A percentile compares a stretch with the other conserved stretches of the same genome.
These are phyloP conservation scores for Kodamaea suecica DNA, from an alignment of 1,139 yeast genomes.

Conservation along the genomic window DNA sequence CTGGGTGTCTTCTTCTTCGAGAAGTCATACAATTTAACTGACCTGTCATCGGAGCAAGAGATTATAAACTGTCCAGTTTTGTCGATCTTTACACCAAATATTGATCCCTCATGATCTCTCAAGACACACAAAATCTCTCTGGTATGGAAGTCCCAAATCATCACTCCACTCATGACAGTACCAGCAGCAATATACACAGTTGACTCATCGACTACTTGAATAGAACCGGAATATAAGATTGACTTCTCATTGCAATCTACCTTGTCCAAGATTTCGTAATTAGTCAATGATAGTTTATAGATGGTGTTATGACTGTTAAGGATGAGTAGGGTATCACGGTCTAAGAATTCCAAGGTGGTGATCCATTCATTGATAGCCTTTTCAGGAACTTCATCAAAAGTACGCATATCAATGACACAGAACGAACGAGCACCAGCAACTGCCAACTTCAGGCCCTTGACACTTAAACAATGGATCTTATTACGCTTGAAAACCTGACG, in stretches of 20 bases:
- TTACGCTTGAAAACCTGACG: slow-evolving; percentile 59
- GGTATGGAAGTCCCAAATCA: slow-evolving; percentile 64
- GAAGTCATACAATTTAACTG: slow-evolving; percentile 73
- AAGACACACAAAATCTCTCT: slow-evolving; percentile 52
- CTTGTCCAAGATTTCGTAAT: slow-evolving; percentile 31
- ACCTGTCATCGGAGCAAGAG: slow-evolving; percentile 92
- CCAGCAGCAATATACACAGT: slow-evolving; percentile 73
- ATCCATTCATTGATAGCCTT: slow-evolving; percentile 75
- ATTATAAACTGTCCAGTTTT: slow-evolving; percentile 52
- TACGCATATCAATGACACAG: slow-evolving; percentile 33
- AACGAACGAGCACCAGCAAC: slow-evolving; percentile 77
- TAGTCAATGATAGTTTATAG: slow-evolving; percentile 39
- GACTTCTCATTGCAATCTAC: slow-evolving; percentile 69
- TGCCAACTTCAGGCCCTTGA: slow-evolving; percentile 35
- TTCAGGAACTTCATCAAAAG: slow-evolving; percentile 30
- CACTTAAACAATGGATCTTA: slow-evolving; percentile 72
- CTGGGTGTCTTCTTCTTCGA: slow-evolving; percentile 37
- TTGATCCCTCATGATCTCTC: slow-evolving; percentile 83
- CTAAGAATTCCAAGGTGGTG: slow-evolving; percentile 50
- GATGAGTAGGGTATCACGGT: slow-evolving; percentile 40
- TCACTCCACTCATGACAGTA: slow-evolving; percentile 85
- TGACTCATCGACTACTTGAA: slow-evolving; percentile 43
- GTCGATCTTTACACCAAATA: slow-evolving; percentile 75
- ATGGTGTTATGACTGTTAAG: slow-evolving; percentile 83
- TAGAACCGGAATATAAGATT: slow-evolving; percentile 81